Conservation (phyloP, 306 rosid species). For the Pueraria montana region DNA sequence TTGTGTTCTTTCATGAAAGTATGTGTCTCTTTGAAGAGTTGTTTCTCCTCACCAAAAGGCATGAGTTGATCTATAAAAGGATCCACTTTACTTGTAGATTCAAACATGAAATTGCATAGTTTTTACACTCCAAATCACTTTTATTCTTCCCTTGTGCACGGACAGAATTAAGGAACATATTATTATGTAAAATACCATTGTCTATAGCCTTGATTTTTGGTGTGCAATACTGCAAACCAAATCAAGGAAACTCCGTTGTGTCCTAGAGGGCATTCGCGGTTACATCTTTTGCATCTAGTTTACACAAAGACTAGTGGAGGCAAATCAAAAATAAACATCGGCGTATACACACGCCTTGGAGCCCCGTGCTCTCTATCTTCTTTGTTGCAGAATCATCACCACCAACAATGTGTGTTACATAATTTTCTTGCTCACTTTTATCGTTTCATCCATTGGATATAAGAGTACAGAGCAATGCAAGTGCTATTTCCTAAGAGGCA, state of each 20-base stretch:
- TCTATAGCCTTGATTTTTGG: not conserved
- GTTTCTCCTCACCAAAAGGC: not conserved
- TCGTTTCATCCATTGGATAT: not conserved
- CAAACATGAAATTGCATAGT: not conserved
- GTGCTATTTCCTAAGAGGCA: not conserved
- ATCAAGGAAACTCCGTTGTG: not conserved
- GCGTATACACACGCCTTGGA: not conserved
- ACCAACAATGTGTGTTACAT: not conserved
- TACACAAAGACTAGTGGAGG: not conserved
- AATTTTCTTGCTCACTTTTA: slow-evolving; percentile 3
- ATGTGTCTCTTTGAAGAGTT: not conserved
- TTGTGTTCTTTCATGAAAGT: not conserved
- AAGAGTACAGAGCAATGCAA: not conserved
- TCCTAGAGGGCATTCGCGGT: not conserved
- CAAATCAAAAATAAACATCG: not conserved
- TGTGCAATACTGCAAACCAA: not conserved
- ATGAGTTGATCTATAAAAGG: not conserved
- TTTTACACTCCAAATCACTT: not conserved
- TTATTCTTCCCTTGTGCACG: not conserved
- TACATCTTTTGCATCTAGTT: not conserved
- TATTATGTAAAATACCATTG: not conserved
- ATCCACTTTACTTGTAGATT: not conserved
- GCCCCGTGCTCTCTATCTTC: not conserved
- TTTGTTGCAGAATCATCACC: not conserved
- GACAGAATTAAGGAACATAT: not conserved